Percentiles rank a stretch among this genome's conserved stretches.
Evolutionary conservation across 1,139 yeast genomes (phyloP).

Genomic region (Taphrina pruni): DNA sequence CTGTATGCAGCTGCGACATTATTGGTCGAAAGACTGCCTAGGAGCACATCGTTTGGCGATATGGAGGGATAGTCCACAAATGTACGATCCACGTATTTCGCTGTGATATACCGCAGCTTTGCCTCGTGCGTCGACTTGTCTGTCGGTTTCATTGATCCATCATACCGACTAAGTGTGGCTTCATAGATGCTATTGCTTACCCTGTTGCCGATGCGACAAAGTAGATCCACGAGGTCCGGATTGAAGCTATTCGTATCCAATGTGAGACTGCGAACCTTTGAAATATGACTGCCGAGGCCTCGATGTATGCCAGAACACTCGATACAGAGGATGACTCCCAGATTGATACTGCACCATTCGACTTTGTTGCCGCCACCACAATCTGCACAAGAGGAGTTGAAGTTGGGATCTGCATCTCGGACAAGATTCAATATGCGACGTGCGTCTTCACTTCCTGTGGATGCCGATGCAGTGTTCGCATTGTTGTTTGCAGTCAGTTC

Average conservation of each 20-base stretch:
- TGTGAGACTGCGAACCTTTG: conserved; percentile 79
- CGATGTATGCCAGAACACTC: conserved; percentile 81
- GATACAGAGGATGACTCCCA: conserved; percentile 75
- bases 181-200: conserved; percentile 67
- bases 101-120: conserved; percentile 51
- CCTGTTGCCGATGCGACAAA: conserved; percentile 70
- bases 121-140: conserved; percentile 44
- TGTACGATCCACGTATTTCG: conserved; percentile 55
- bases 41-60: conserved; percentile 51
- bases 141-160: conserved; percentile 53
- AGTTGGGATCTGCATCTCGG: conserved; percentile 58
- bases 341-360: conserved; percentile 87
- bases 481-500: conserved; percentile 25
- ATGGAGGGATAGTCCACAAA: conserved; percentile 52
- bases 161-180: conserved; percentile 49
- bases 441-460: conserved; percentile 24
- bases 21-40: conserved; percentile 51
- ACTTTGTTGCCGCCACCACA: conserved; percentile 69
- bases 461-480: conserved; percentile 11
- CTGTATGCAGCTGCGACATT: conserved; percentile 50
- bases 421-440: conserved; percentile 54
- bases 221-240: conserved; percentile 62
- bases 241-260: conserved; percentile 74
- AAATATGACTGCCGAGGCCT: conserved; percentile 72
- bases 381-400: conserved; percentile 73